phyloP scores from a whole-genome alignment of 345 rosid genomes.

The Raphanus sativus region DNA sequence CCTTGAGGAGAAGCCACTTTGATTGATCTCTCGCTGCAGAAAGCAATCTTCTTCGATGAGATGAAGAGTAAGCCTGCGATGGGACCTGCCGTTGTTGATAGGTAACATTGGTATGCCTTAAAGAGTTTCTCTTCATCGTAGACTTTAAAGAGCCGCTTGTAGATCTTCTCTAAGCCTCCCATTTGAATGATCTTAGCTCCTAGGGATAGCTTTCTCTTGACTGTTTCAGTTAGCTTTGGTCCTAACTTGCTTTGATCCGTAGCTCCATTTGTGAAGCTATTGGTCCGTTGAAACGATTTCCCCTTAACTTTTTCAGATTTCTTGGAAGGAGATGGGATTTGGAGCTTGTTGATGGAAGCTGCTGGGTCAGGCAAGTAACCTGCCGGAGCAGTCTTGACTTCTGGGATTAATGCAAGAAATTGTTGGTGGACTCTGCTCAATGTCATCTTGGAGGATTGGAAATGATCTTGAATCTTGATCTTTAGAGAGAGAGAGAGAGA shows the following conservation, averaged over 20 bases:
- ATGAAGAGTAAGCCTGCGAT: slow-evolving; percentile 57
- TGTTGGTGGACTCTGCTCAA: slow-evolving; percentile 27
- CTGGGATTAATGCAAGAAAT: slow-evolving; percentile 12
- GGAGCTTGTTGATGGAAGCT: slow-evolving; percentile 32
- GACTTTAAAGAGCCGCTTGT: slow-evolving; percentile 44
- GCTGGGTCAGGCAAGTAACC: slow-evolving; percentile 33
- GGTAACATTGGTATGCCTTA: slow-evolving; percentile 55
- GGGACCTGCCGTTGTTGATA: slow-evolving; percentile 64
- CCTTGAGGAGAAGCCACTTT: slow-evolving; percentile 48
- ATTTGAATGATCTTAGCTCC: slow-evolving; percentile 48
- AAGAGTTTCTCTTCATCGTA: slow-evolving; percentile 50
- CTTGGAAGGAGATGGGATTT: slow-evolving; percentile 31
- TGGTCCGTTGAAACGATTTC: slow-evolving; percentile 36
- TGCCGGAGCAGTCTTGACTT: neutral
- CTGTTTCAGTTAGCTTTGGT: slow-evolving; percentile 51
- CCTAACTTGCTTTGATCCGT: slow-evolving; percentile 46
- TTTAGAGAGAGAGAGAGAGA: slow-evolving; percentile 11
- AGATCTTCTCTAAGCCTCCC: slow-evolving; percentile 48
- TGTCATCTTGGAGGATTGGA: slow-evolving; percentile 25
- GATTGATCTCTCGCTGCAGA: slow-evolving; percentile 48
- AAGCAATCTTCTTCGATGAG: slow-evolving; percentile 43
- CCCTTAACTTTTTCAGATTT: slow-evolving; percentile 19
- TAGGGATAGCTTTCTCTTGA: slow-evolving; percentile 44
- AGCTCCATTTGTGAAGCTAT: slow-evolving; percentile 42
- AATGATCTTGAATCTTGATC: slow-evolving; percentile 12